Evolutionary conservation across 495 filamentous ascomycete species (phyloP), one percentile per base, ranked within the genome.

Genomic region (Penicillium cataractarum): DNA sequence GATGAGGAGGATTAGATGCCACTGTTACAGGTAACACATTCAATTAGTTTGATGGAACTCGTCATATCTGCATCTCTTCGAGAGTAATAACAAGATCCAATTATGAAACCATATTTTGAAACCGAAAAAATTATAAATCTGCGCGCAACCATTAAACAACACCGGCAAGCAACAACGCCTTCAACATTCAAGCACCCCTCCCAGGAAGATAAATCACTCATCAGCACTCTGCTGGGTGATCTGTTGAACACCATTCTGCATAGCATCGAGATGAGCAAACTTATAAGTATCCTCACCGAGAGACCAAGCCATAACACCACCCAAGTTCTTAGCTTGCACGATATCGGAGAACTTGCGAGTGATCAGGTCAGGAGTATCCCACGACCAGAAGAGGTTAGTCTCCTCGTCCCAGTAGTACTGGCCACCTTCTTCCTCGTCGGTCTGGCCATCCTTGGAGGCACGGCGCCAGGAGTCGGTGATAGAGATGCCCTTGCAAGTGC

Each of bases 271-370:
- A 71, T 90, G 89, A 55, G 75, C 73, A 58, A 79, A 90, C 26
- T 80, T 66, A 33, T 82, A 74, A 2, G 82, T 86, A 75, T 92
- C 89, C 74, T 92, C 89, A 5, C 89, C 90, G 62, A 93, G 69
- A 26, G 83, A 89, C 90, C 88, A 91, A 0, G 87, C 86, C 78
- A 91, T 89, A 29, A 90, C 84, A 21, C 89, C 89, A 5, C 89
- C 90, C 2, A 93, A 65, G 24, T 77, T 75, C 69, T 82, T 85
- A 55, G 76, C 76, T 17, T 80, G 73, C 27, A 92, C 77, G 46
- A 92, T 84, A 0, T 81, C 70, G 26, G 76, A 79, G 62, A 90
- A 87, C 77, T 92, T 93, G 61, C 81, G 80, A 39, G 69, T 67
- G 48, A 93, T 86, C 19, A 86, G 74, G 12, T 79, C 79, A 2